Conservation (phyloP, 345 rosid species). For the Rhodamnia rubescens region DNA sequence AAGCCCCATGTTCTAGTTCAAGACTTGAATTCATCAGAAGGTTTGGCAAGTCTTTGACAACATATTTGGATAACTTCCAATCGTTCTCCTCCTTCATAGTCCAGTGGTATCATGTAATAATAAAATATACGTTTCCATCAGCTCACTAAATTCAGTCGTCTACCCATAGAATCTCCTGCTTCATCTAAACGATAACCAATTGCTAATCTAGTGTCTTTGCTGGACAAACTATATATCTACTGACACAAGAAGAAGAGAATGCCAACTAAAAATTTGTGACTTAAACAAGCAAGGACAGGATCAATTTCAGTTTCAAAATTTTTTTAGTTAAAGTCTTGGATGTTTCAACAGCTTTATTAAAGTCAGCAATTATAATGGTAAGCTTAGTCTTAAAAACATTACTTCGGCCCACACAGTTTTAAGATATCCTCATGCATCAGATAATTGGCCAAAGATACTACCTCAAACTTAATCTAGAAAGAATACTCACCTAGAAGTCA, state of each 20-base stretch:
- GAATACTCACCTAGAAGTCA: slow-evolving; percentile 65
- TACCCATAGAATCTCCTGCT: neutral
- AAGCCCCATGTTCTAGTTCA: neutral
- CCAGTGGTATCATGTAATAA: neutral
- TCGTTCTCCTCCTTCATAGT: neutral
- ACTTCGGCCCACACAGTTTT: neutral
- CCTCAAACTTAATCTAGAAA: neutral
- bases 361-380: neutral
- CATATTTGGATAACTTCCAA: neutral
- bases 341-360: neutral
- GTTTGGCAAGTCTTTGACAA: neutral
- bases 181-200: neutral
- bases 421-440: neutral
- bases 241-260: neutral
- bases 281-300: neutral
- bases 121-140: neutral
- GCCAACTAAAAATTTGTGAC: neutral
- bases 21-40: neutral
- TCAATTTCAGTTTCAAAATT: neutral
- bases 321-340: neutral
- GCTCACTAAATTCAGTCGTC: neutral
- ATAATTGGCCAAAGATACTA: neutral
- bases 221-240: neutral
- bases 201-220: neutral
- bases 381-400: neutral